These are phyloP conservation scores for Mangifera indica DNA, from an alignment of 345 rosid species.

Conservation along the genomic window DNA sequence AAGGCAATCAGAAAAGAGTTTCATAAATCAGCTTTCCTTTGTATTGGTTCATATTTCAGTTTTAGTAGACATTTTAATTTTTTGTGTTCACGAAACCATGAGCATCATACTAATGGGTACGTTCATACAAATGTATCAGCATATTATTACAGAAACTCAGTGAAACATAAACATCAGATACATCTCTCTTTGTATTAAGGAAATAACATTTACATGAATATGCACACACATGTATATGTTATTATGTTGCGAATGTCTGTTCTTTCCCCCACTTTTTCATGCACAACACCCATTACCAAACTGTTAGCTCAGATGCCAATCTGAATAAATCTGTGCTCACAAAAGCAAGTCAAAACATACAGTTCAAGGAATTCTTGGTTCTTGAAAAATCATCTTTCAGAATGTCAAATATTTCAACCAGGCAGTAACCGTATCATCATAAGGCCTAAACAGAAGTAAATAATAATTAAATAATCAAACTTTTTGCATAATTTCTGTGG, in stretches of 20 bases:
- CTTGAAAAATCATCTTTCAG: no score
- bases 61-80: background rate
- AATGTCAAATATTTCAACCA: no score
- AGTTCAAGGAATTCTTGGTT: no score
- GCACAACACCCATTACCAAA: background rate
- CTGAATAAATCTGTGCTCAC: no score
- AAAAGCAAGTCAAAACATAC: no score
- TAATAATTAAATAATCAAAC: no score
- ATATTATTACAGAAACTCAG: background rate
- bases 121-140: background rate
- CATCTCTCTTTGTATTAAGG: background rate
- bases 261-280: background rate
- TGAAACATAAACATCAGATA: background rate
- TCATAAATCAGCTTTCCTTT: background rate
- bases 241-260: background rate
- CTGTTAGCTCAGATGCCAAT: no score
- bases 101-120: background rate
- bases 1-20: slow-evolving; percentile 19
- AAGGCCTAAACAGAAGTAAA: no score
- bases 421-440: no score
- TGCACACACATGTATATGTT: background rate
- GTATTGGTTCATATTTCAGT: background rate
- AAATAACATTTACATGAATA: background rate
- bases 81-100: background rate
- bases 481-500: no score